Base-by-base conservation (phyloP, 371 early-diverging fungal species). In the Mucor racemosus region DNA sequence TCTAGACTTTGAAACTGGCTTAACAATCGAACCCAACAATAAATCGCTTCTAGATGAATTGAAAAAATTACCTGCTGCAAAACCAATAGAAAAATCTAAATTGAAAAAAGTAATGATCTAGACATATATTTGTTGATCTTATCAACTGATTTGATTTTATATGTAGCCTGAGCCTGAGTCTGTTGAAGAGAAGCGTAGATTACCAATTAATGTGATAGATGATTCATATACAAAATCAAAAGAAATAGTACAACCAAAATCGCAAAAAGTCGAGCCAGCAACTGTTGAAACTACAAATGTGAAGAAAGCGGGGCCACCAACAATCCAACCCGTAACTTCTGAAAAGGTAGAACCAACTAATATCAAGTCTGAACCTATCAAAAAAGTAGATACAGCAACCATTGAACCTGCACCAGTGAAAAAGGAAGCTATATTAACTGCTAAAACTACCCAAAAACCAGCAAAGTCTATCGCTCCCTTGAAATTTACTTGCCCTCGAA, bases 1-100 rank as follows among this genome's bases (percentile, higher is more conserved):
- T 35, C 55, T 60, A 83, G 95, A 93, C 68, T 78, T 93, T 56
- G 80, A 90, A 60, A 36, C 54, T 5, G 94, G 90, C 2, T 62
- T 88, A 34, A 74, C 74, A 7, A 72, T 94, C 46, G 94, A 94
- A 35, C 95, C 95, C 0, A 74, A 73, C 13, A 92, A 93, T 73
- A 81, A 81, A 41, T 60, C 87, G 9, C 74, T 92, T 36, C 79
- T 82, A 65, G 84, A 86, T 14, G 94, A 94, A 46, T 69, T 93
- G 40, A 62, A 64, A 9, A 87, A 79, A 60, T 50, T 87, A 40
- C 80, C 77, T 34, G 31, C 21, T 36, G 33, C 7, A 10, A 60
- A 54, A 41, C 15, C 26, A 4, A 40, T 6, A 33, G 17, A 58
- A 35, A 58, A 64, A 33, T 38, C 66, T 38, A 50, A 19, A 19